A percentile compares a stretch with the other conserved stretches of the same genome.
phyloP scores from a whole-genome alignment of 805 yeast genomes.

The Wickerhamomyces rabaulensis region DNA sequence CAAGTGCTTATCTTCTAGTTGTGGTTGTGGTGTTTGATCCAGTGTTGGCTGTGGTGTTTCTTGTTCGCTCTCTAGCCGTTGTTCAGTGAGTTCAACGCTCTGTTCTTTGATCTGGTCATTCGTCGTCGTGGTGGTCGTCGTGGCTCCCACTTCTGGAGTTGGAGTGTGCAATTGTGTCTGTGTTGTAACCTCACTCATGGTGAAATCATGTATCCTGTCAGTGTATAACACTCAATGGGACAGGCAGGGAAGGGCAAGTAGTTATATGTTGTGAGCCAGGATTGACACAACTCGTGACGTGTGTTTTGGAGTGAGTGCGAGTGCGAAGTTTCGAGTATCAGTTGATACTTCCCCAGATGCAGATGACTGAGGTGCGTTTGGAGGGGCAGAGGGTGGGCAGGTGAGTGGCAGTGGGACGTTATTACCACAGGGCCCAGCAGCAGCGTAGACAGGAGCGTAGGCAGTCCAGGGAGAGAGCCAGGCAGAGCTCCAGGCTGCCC shows the following conservation, averaged over 20 bases:
- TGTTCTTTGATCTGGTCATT: not conserved
- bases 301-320: not conserved
- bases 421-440: no score
- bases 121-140: no score
- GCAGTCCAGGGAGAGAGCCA: no score
- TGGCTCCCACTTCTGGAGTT: not conserved
- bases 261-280: not conserved
- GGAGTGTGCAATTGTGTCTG: not conserved
- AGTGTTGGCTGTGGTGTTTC: not conserved
- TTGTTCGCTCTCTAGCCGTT: not conserved
- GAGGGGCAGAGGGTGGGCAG: not conserved
- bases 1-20: not conserved
- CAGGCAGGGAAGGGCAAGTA: not conserved
- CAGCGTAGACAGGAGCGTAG: no score
- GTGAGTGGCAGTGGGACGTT: no score
- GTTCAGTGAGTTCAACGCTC: not conserved
- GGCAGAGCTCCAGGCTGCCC: not conserved
- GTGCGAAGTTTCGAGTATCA: not conserved
- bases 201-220: not conserved
- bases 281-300: not conserved
- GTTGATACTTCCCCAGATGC: not conserved
- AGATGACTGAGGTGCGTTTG: not conserved
- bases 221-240: not conserved
- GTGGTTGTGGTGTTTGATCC: not conserved
- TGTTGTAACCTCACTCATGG: not conserved